Conservation (phyloP, 2,329 filamentous ascomycete genomes). For the Diaporthe sp. region DNA sequence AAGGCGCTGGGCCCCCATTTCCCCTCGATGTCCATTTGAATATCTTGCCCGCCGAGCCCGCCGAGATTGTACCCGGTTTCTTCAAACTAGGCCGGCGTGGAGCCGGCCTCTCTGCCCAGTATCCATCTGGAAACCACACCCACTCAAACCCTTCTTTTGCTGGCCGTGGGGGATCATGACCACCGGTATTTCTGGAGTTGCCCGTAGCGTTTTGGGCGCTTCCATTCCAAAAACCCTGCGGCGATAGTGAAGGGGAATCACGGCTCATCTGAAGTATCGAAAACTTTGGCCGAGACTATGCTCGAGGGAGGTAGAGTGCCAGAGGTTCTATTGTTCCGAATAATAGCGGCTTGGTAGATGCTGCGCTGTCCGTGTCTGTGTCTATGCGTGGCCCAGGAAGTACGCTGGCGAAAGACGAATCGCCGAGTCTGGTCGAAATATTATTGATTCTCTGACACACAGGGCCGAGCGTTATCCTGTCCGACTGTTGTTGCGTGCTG, state of each 20-base stretch:
- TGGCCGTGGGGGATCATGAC: slow-evolving; percentile 68
- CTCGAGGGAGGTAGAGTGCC: background rate
- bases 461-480: background rate
- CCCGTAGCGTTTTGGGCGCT: slow-evolving; percentile 2
- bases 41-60: slow-evolving; percentile 57
- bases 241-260: slow-evolving; percentile 41
- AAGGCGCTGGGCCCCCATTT: background rate
- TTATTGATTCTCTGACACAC: background rate
- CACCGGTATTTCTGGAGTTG: slow-evolving; percentile 30
- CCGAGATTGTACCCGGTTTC: background rate
- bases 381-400: too few relatives aligned
- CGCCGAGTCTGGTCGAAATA: background rate
- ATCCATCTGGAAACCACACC: slow-evolving; percentile 75
- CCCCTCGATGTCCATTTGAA: slow-evolving; percentile 34
- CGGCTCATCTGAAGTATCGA: slow-evolving; percentile 25
- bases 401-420: too few relatives aligned
- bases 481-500: background rate
- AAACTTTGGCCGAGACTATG: too few relatives aligned
- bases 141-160: slow-evolving; percentile 69
- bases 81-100: slow-evolving; percentile 17
- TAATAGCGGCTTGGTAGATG: background rate
- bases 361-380: background rate
- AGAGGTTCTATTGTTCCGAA: background rate
- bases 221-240: slow-evolving; percentile 22
- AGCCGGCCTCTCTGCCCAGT: slow-evolving; percentile 71